These are phyloP conservation scores for Ogataea allantospora DNA, from an alignment of 805 yeast species.

Conservation along the genomic window DNA sequence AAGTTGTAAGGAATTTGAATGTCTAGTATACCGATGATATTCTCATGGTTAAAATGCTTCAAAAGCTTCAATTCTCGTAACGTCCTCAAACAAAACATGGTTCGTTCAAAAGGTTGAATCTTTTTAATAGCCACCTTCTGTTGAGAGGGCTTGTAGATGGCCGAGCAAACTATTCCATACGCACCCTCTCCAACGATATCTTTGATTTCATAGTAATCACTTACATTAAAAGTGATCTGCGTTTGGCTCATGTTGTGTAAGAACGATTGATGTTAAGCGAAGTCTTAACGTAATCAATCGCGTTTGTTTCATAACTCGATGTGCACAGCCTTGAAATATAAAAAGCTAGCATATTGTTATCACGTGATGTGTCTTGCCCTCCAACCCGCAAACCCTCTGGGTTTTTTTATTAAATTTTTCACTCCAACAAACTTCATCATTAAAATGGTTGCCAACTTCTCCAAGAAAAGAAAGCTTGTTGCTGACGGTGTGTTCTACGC, in stretches of 20 bases:
- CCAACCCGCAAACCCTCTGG: constrained; percentile 2
- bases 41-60: constrained; percentile 90
- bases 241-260: constrained; percentile 21
- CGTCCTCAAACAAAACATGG: constrained; percentile 86
- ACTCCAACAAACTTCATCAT: constrained; percentile 6
- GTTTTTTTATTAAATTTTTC: constrained; percentile 4
- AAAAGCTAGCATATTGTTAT: neutral
- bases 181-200: constrained; percentile 95
- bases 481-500: constrained; percentile 99
- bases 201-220: constrained; percentile 80
- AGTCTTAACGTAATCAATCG: constrained; percentile 12
- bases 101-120: constrained; percentile 86
- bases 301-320: constrained; percentile 7
- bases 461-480: constrained; percentile 98
- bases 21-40: constrained; percentile 85
- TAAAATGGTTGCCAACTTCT: constrained; percentile 53
- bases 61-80: constrained; percentile 84
- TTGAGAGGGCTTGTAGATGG: constrained; percentile 79
- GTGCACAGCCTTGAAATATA: constrained; percentile 5
- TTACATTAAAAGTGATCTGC: constrained; percentile 68
- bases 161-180: constrained; percentile 91
- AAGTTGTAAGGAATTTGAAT: constrained; percentile 79
- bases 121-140: constrained; percentile 94
- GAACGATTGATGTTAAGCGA: neutral
- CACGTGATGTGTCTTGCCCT: constrained; percentile 8